Percentiles rank a stretch among this genome's conserved stretches.
Evolutionary conservation across 805 yeast genomes (phyloP).

Genomic region (Torulaspora delbrueckii): DNA sequence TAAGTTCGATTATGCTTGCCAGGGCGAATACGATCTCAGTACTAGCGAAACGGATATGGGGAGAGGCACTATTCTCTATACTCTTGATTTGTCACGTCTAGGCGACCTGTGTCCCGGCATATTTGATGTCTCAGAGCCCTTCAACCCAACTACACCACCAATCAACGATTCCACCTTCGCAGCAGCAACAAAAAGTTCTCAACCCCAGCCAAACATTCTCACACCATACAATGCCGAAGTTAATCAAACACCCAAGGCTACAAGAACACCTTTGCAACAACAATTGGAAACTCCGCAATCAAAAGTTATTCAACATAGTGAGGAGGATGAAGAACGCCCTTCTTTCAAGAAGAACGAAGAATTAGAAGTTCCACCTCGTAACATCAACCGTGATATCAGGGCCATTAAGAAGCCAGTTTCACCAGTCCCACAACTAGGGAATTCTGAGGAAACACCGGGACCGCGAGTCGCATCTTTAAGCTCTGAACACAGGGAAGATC

Average conservation of each 20-base stretch:
- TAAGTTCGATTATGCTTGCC: constrained; percentile 57
- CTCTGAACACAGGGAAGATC: constrained; percentile 8
- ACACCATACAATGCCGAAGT: constrained; percentile 24
- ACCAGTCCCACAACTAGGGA: constrained; percentile 11
- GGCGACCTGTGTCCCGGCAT: constrained; percentile 38
- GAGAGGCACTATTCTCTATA: constrained; percentile 56
- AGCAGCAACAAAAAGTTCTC: constrained; percentile 3
- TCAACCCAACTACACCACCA: constrained; percentile 20
- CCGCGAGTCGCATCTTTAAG: constrained; percentile 11
- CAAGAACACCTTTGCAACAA: constrained; percentile 11
- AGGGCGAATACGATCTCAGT: constrained; percentile 46
- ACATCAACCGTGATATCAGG: constrained; percentile 3
- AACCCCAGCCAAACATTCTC: constrained; percentile 23
- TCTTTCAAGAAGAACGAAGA: background rate
- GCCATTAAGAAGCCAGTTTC: constrained; percentile 13
- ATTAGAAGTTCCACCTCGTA: constrained; percentile 4
- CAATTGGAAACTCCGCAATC: constrained; percentile 14
- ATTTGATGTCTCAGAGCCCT: constrained; percentile 37
- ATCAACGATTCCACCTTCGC: constrained; percentile 7
- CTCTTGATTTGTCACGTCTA: constrained; percentile 49
- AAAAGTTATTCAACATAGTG: background rate
- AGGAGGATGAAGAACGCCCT: background rate
- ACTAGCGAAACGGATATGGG: constrained; percentile 50
- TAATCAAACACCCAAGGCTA: constrained; percentile 12
- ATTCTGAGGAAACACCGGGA: background rate